Evolutionary conservation across 805 yeast species (phyloP).

Genomic region (Pichia paraexigua): DNA sequence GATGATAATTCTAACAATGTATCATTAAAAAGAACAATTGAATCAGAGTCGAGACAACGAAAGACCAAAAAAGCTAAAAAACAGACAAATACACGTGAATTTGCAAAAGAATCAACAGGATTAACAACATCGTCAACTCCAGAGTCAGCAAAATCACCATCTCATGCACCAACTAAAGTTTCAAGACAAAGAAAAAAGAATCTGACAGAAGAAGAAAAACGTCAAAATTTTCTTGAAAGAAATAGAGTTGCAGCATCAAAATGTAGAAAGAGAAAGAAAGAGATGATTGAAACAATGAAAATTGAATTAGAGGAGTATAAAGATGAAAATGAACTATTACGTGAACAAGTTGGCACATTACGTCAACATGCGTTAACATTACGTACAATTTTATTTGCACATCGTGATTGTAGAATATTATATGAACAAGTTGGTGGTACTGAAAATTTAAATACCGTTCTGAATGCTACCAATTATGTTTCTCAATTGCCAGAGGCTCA

Average conservation of each 20-base stretch:
- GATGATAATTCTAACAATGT: background rate
- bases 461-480: conserved; percentile 27
- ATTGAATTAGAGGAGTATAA: conserved; percentile 65
- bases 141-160: background rate
- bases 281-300: conserved; percentile 76
- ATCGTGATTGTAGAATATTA: conserved; percentile 40
- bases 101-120: background rate
- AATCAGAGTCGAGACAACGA: background rate
- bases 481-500: conserved; percentile 15
- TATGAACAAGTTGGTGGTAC: conserved; percentile 39
- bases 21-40: background rate
- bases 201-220: conserved; percentile 53
- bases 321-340: conserved; percentile 59
- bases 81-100: background rate
- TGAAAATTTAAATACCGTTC: conserved; percentile 36
- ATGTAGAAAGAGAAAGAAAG: conserved; percentile 91
- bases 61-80: background rate
- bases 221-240: conserved; percentile 78
- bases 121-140: background rate
- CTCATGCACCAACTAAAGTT: background rate
- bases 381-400: conserved; percentile 39
- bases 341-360: conserved; percentile 48
- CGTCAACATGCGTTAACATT: conserved; percentile 49
- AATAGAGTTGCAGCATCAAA: conserved; percentile 96
- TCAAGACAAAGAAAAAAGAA: conserved; percentile 1